Evolutionary conservation across 2,329 filamentous ascomycete genomes (phyloP).

Genomic region (Fusarium sp.): DNA sequence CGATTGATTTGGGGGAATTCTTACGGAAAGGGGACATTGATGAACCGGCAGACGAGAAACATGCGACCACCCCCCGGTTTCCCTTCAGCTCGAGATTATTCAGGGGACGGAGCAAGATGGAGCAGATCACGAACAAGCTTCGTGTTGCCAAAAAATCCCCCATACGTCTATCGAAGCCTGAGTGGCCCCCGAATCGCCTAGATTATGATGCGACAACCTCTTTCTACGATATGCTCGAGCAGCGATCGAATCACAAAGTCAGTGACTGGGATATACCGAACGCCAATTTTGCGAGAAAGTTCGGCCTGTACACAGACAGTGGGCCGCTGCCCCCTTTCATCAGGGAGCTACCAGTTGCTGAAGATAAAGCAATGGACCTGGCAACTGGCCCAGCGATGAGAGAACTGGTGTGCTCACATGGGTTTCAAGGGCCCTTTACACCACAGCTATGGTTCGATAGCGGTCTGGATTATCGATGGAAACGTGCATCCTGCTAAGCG

Average conservation of each 20-base stretch:
- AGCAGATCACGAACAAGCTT: constrained; percentile 21
- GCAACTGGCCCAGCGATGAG: constrained; percentile 44
- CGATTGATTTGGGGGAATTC: constrained; percentile 31
- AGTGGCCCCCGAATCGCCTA: background rate
- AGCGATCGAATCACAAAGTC: constrained; percentile 34
- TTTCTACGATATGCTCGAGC: constrained; percentile 17
- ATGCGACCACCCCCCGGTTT: background rate
- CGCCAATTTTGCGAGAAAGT: constrained; percentile 59
- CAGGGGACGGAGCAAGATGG: constrained; percentile 8
- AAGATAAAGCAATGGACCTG: constrained; percentile 54
- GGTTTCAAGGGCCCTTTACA: constrained; percentile 57
- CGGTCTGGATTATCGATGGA: constrained; percentile 57
- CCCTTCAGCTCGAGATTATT: constrained; percentile 8
- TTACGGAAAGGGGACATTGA: constrained; percentile 1
- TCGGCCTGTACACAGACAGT: constrained; percentile 49
- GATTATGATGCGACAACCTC: constrained; percentile 2
- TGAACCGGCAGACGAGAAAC: background rate
- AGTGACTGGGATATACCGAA: constrained; percentile 55
- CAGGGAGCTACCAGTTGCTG: constrained; percentile 56
- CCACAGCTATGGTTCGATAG: constrained; percentile 60
- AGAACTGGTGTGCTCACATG: constrained; percentile 47
- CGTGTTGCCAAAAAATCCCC: constrained; percentile 6
- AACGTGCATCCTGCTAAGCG: constrained; percentile 17
- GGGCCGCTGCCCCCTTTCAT: constrained; percentile 50
- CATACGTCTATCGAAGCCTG: too few relatives aligned